These are phyloP conservation scores for Saccharomycopsis oosterbeekiorum DNA, from an alignment of 805 yeast species.

Conservation along the genomic window DNA sequence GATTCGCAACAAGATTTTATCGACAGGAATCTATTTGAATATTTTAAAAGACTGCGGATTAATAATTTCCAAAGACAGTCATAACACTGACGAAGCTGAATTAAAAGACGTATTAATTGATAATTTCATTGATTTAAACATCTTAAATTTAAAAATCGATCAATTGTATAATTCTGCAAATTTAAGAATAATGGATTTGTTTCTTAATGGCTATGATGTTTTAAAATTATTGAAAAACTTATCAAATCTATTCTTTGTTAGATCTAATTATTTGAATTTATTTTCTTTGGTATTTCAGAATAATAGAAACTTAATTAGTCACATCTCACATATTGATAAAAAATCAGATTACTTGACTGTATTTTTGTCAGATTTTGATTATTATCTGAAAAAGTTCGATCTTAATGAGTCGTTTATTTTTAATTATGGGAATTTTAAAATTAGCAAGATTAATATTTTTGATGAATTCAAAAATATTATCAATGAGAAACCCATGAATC, in stretches of 20 bases:
- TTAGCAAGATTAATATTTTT: constrained; percentile 34
- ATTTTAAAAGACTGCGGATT: constrained; percentile 57
- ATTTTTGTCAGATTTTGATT: constrained; percentile 9
- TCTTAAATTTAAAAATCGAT: constrained; percentile 44
- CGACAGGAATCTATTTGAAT: constrained; percentile 79
- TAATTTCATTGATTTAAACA: constrained; percentile 27
- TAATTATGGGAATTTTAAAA: constrained; percentile 20
- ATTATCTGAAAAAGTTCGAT: neutral
- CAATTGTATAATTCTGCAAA: constrained; percentile 64
- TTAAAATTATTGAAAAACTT: constrained; percentile 36
- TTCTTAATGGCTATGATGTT: constrained; percentile 53
- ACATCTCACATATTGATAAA: neutral
- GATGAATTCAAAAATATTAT: constrained; percentile 40
- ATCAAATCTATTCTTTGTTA: constrained; percentile 49
- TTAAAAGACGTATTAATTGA: constrained; percentile 14
- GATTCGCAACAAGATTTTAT: constrained; percentile 53
- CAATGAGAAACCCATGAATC: constrained; percentile 44
- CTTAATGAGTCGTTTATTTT: neutral
- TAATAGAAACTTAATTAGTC: neutral
- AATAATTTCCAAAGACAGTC: constrained; percentile 19
- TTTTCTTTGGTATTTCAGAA: neutral
- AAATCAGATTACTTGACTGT: constrained; percentile 19
- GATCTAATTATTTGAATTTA: constrained; percentile 37
- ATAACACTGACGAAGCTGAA: neutral
- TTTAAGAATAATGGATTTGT: constrained; percentile 41